Base-by-base conservation (phyloP, 202 grass and related monocot genomes). In the Miscanthus sacchariflorus region DNA sequence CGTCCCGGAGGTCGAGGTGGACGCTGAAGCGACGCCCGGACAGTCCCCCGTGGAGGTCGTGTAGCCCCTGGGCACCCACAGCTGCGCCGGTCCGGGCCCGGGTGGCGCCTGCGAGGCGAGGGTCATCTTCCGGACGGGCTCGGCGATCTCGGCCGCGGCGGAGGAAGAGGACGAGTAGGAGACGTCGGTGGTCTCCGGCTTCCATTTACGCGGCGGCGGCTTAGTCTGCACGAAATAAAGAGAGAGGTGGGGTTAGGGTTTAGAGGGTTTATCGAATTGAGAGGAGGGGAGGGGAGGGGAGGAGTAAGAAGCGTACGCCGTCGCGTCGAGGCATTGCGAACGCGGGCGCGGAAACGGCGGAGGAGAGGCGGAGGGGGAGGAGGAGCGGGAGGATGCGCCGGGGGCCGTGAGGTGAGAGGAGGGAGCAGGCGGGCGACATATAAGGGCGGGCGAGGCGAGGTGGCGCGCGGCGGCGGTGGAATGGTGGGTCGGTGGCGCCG, bases 11-110 rank as follows among this genome's bases (percentile, higher is more conserved):
- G 78, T 44, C 0, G 88, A 44, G 17, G 69, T 56, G 1, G 88
- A 28, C 5, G 73, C 72, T 12, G 74, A 19, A 45, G 73, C 15
- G 85, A 44, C 15, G 6, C 28, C 58, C 8, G 82, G 24, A 7
- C 23, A 72, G 44, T 72, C 68, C 12, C 8, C n/a, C 1, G 77
- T 74, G 43, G 88, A 65, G 45, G 72, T 67, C 78, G 88, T 50
- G 88, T 82, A 94, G 12, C 72, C 87, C 87, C 83, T 96, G 14
- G 89, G 89, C 48, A 89, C 78, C 94, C 89, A 95, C 8, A 84
- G 17, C 71, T 90, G 87, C 42, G 79, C 79, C 6, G 84, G 7
- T 21, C 80, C 12, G 3, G 45, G 14, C 13, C 28, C 76, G 2
- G 84, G 4, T 58, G 35, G 12, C 14, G 49, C 85, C 54, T 18